Percentiles rank a stretch among this genome's conserved stretches.
Evolutionary conservation across 139 green algal species (phyloP).

Genomic region (Desmodesmus armatus): DNA sequence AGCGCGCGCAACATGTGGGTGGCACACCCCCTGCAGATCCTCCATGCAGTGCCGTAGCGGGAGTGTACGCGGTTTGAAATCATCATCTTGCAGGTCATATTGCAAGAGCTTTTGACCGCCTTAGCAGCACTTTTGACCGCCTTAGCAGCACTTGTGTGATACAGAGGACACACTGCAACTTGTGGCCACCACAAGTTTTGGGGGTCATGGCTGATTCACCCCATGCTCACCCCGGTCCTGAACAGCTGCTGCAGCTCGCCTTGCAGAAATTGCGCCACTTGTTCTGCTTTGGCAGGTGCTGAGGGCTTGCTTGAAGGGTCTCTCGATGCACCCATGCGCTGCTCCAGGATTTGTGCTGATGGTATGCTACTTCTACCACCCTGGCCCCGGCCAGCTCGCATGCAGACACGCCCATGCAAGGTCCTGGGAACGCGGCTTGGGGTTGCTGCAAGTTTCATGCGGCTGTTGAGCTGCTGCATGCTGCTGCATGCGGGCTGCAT

Average conservation of each 20-base stretch:
- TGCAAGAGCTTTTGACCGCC: no score
- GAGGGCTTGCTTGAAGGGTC: not conserved
- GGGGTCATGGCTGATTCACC: not conserved
- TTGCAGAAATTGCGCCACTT: not conserved
- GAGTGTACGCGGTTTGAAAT: not conserved
- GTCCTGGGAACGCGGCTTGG: no score
- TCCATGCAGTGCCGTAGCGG: not conserved
- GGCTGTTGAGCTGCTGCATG: not conserved
- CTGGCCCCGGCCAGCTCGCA: no score
- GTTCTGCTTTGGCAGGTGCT: no score
- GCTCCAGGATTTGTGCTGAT: slow-evolving; percentile 1
- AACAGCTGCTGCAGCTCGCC: not conserved
- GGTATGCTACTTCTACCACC: not conserved
- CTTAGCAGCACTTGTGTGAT: no score
- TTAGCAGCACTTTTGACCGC: no score
- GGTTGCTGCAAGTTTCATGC: not conserved
- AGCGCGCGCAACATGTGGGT: not conserved
- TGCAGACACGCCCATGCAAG: no score
- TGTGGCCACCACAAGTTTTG: not conserved
- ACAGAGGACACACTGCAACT: not conserved
- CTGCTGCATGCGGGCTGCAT: not conserved
- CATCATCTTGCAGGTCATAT: no score
- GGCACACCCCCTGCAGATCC: no score
- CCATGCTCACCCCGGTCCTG: slow-evolving; percentile 18
- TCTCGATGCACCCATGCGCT: not conserved